Evolutionary conservation across 2,329 filamentous ascomycete genomes (phyloP).

Genomic region (Botrytis squamosa): DNA sequence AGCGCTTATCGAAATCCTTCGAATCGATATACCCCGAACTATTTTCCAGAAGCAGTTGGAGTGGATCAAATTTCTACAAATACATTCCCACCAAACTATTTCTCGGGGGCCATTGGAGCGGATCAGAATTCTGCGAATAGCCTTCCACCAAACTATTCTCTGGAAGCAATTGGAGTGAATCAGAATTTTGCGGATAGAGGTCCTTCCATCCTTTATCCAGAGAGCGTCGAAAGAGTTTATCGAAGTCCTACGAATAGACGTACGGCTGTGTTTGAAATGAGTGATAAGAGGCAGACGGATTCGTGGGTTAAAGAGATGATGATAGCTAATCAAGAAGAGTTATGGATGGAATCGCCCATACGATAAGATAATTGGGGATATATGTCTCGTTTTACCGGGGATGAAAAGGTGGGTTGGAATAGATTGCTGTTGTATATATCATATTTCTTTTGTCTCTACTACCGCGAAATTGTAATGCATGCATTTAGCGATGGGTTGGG

Average conservation of each 20-base stretch:
- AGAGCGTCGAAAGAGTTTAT: neutral
- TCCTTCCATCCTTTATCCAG: neutral
- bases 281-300: neutral
- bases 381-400: neutral
- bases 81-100: neutral
- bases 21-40: neutral
- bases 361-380: neutral
- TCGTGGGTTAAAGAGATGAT: conserved; percentile 7
- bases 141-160: neutral
- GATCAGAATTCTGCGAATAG: neutral
- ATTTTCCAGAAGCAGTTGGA: neutral
- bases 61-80: neutral
- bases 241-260: neutral
- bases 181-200: neutral
- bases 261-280: neutral
- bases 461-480: neutral
- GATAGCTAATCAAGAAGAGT: neutral
- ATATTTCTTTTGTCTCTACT: neutral
- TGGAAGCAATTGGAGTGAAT: neutral
- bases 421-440: neutral
- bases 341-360: conserved; percentile 7
- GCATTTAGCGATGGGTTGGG: neutral
- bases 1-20: neutral
- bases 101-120: neutral
- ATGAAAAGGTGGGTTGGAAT: neutral